A percentile compares a stretch with the other conserved stretches of the same genome.
These are phyloP conservation scores for Pyricularia grisea DNA, from an alignment of 2,329 filamentous ascomycete species.

Conservation along the genomic window DNA sequence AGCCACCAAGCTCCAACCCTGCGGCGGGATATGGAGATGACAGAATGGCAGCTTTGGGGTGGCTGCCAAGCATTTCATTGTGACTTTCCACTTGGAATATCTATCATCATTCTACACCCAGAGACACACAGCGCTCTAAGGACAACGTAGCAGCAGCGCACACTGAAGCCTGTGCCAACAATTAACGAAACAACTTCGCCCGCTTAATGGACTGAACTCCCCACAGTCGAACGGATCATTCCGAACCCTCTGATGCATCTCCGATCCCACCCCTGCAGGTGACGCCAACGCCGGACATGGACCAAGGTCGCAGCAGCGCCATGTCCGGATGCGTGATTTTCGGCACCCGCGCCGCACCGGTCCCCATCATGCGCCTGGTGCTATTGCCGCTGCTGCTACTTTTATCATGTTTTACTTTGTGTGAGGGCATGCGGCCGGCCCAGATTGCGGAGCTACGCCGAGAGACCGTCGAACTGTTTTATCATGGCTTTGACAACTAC, in stretches of 20 bases:
- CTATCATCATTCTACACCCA: not conserved
- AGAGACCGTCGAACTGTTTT: constrained; percentile 73
- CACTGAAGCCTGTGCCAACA: not conserved
- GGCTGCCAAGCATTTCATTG: not conserved
- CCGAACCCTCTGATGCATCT: constrained; percentile 21
- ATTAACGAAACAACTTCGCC: not conserved
- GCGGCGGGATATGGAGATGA: not conserved
- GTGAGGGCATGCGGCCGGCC: constrained; percentile 43
- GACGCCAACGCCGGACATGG: constrained; percentile 29
- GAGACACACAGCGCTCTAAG: not conserved
- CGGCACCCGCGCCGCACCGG: not conserved
- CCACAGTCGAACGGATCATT: not conserved
- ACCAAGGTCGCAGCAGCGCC: constrained; percentile 4
- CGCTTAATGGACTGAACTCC: not conserved
- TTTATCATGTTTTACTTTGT: constrained; percentile 28
- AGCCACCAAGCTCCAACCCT: not conserved
- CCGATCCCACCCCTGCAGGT: constrained; percentile 22
- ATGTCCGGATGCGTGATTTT: constrained; percentile 1
- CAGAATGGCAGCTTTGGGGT: not conserved
- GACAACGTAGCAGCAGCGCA: not conserved
- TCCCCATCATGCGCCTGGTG: constrained; percentile 14
- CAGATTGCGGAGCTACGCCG: constrained; percentile 45
- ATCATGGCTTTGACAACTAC: constrained; percentile 94
- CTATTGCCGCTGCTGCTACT: constrained; percentile 21
- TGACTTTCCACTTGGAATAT: not conserved